A percentile compares a stretch with the other conserved stretches of the same genome.
Conservation (phyloP, 2,329 filamentous ascomycete species). For the Pseudocercospora eumusae region DNA sequence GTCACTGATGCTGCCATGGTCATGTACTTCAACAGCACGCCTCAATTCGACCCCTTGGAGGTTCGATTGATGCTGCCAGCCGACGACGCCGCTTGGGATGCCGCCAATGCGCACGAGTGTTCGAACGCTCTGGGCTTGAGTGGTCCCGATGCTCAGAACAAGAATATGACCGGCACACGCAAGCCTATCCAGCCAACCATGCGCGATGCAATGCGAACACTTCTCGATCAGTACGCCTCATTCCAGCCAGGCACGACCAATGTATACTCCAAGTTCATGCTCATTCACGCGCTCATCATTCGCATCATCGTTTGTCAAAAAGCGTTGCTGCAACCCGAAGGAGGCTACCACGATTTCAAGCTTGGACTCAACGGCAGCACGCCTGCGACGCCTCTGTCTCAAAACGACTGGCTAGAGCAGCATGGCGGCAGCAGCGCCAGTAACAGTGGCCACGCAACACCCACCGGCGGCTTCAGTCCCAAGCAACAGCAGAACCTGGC, state of each 20-base stretch:
- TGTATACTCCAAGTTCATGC: conserved; percentile 70
- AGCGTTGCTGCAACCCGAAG: conserved; percentile 37
- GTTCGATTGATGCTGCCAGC: conserved; percentile 68
- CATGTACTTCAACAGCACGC: conserved; percentile 69
- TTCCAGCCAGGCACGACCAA: conserved; percentile 69
- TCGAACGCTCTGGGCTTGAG: conserved; percentile 65
- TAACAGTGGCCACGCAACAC: conserved; percentile 47
- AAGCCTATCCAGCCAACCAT: conserved; percentile 66
- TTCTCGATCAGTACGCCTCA: conserved; percentile 61
- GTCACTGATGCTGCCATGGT: conserved; percentile 65
- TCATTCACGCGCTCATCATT: conserved; percentile 68
- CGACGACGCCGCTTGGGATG: conserved; percentile 75
- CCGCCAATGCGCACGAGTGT: conserved; percentile 60
- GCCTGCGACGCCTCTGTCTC: conserved; percentile 59
- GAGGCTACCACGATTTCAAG: conserved; percentile 33
- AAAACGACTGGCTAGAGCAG: conserved; percentile 60
- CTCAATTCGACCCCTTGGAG: conserved; percentile 65
- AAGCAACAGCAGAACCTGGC: conserved; percentile 49
- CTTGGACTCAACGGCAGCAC: conserved; percentile 43
- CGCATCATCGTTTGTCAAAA: conserved; percentile 60
- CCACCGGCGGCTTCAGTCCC: conserved; percentile 43
- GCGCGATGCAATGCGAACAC: conserved; percentile 60
- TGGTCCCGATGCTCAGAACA: conserved; percentile 58
- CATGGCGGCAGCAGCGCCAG: conserved; percentile 38
- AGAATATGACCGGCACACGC: conserved; percentile 64